These are phyloP conservation scores for Dimocarpus longan DNA, from an alignment of 345 rosid genomes.

Conservation along the genomic window DNA sequence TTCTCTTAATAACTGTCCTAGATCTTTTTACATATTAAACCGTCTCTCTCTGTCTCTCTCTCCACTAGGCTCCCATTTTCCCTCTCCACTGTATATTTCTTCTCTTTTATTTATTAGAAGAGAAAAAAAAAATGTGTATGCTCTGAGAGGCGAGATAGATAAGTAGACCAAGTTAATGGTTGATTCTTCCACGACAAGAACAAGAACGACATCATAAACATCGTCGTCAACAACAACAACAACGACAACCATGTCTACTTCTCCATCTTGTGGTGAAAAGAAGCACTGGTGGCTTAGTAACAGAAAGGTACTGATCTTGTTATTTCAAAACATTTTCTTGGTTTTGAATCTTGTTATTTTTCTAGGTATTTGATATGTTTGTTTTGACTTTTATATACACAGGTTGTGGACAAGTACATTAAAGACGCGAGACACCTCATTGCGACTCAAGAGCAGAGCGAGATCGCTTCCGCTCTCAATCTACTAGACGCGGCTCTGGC, in stretches of 20 bases:
- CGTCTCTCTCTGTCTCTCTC: conserved; percentile 18
- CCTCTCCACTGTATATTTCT: conserved; percentile 33
- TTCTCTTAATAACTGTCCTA: conserved; percentile 23
- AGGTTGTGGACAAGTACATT: conserved; percentile 78
- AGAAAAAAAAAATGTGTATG: conserved; percentile 33
- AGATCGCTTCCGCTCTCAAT: conserved; percentile 62
- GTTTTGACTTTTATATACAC: background rate
- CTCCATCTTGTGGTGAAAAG: conserved; percentile 47
- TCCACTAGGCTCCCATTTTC: conserved; percentile 34
- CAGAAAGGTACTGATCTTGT: conserved; percentile 55
- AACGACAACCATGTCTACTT: conserved; percentile 43
- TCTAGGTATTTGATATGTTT: background rate
- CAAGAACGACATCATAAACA: background rate
- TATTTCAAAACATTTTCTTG: background rate
- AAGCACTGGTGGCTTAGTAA: conserved; percentile 93
- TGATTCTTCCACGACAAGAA: conserved; percentile 28
- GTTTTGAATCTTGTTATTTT: background rate
- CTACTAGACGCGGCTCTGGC: conserved; percentile 81
- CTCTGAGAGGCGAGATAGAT: conserved; percentile 19
- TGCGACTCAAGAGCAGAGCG: conserved; percentile 61
- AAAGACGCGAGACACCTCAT: conserved; percentile 72
- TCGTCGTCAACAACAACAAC: conserved; percentile 5
- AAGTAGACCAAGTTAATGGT: conserved; percentile 23
- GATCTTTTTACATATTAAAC: conserved; percentile 16
- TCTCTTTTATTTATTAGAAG: conserved; percentile 8